phyloP scores from a whole-genome alignment of 176 grass and related monocot species.

The Raddia guianensis region DNA sequence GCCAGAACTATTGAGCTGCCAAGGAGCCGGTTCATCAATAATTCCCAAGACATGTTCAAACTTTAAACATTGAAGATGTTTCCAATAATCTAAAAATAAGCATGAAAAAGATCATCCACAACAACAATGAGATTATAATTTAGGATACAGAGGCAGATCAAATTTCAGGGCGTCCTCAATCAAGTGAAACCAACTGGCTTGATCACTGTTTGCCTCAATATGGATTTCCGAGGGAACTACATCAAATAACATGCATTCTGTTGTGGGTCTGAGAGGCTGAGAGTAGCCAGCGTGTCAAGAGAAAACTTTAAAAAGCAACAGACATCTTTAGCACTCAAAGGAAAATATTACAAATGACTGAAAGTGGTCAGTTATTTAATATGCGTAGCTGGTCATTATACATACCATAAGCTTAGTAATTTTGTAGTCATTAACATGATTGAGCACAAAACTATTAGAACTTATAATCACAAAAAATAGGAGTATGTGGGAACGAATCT shows the following conservation, averaged over 20 bases:
- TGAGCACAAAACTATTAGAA: conserved; percentile 20
- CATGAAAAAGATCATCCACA: conserved; percentile 19
- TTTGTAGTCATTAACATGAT: not conserved
- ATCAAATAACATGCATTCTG: conserved; percentile 56
- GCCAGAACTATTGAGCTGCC: conserved; percentile 56
- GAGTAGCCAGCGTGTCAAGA: conserved; percentile 40
- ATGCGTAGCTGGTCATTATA: conserved; percentile 12
- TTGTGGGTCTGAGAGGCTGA: conserved; percentile 36
- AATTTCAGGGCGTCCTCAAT: conserved; percentile 43
- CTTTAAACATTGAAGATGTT: conserved; percentile 22
- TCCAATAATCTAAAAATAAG: conserved; percentile 15
- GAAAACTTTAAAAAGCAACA: conserved; percentile 40
- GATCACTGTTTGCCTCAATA: conserved; percentile 49
- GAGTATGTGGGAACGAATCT: not conserved
- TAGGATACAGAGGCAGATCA: conserved; percentile 74
- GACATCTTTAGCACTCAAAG: conserved; percentile 29
- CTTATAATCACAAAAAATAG: conserved; percentile 1
- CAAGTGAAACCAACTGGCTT: conserved; percentile 53
- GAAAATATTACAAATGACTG: conserved; percentile 14
- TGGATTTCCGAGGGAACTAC: conserved; percentile 42
- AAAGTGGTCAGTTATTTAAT: conserved; percentile 19
- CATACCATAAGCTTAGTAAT: conserved; percentile 9
- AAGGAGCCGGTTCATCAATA: conserved; percentile 62
- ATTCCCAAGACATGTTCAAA: conserved; percentile 32
- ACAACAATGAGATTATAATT: conserved; percentile 29